Evolutionary conservation across 371 early-diverging fungal genomes (phyloP).

Genomic region (Syncephalis fuscata): DNA sequence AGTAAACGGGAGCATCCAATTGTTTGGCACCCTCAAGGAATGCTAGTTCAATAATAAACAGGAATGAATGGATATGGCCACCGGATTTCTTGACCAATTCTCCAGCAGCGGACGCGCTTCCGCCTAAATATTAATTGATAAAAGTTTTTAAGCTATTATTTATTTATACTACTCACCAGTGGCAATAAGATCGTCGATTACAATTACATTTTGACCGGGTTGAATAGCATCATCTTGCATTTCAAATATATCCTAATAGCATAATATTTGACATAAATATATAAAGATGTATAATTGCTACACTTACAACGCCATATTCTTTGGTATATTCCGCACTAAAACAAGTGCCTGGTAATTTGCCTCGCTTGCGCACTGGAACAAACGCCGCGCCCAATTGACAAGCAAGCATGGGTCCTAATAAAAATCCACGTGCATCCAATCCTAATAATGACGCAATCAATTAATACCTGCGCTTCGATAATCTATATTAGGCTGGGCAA

Average conservation of each 20-base stretch:
- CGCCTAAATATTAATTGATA: conserved; percentile 5
- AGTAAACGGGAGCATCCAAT: conserved; percentile 73
- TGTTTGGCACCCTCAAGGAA: conserved; percentile 61
- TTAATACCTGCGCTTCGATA: neutral
- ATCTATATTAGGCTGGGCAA: neutral
- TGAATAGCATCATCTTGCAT: conserved; percentile 71
- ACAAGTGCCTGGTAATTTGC: conserved; percentile 82
- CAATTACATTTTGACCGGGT: conserved; percentile 67
- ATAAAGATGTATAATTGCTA: neutral
- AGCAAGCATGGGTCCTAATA: conserved; percentile 81
- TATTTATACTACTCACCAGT: no score
- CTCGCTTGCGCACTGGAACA: conserved; percentile 89
- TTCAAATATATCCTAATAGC: conserved; percentile 64
- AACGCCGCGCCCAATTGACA: conserved; percentile 77
- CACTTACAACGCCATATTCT: conserved; percentile 83
- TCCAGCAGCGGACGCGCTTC: conserved; percentile 21
- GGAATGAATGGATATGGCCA: conserved; percentile 64
- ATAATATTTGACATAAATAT: no score
- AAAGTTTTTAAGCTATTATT: conserved; percentile 4
- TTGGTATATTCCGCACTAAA: conserved; percentile 61
- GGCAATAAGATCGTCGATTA: conserved; percentile 92
- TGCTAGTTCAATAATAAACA: conserved; percentile 82
- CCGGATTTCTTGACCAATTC: conserved; percentile 57
- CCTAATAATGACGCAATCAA: conserved; percentile 14
- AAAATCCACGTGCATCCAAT: conserved; percentile 83